Evolutionary conservation across 305 asterid species (phyloP).

Genomic region (Striga hermonthica): DNA sequence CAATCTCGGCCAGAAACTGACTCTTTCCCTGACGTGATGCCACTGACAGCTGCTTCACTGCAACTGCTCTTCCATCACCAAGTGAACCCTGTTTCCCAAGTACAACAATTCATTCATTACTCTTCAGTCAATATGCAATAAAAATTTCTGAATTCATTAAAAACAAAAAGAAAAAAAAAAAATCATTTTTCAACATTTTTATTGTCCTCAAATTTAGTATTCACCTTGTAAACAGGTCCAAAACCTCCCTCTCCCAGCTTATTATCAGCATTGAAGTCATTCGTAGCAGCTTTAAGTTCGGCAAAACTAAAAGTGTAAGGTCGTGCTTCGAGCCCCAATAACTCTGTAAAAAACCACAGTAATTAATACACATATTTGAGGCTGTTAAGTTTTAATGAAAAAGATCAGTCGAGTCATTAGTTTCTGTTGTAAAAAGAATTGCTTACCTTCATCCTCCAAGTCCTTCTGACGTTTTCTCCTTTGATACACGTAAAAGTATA

Average conservation of each 20-base stretch:
- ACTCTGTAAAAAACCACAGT: constrained; percentile 41
- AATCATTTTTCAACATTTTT: not conserved
- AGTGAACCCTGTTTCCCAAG: constrained; percentile 47
- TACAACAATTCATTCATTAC: too few species aligned
- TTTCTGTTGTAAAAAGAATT: not conserved
- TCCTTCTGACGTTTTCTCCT: constrained; percentile 44
- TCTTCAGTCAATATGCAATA: not conserved
- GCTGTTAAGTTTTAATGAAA: not conserved
- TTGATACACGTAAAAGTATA: constrained; percentile 34
- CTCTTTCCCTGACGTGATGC: constrained; percentile 78
- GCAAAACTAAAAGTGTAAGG: constrained; percentile 67
- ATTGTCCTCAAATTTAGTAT: not conserved
- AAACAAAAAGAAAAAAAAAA: not conserved
- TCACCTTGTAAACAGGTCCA: constrained; percentile 85
- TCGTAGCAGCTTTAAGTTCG: constrained; percentile 64
- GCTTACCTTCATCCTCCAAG: constrained; percentile 57
- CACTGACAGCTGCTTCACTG: constrained; percentile 63
- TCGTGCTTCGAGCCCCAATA: constrained; percentile 59
- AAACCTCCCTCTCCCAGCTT: constrained; percentile 91
- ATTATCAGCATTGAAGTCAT: constrained; percentile 54
- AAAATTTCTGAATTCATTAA: not conserved
- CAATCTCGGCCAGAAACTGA: constrained; percentile 75
- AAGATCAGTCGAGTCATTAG: not conserved
- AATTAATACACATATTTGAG: not conserved
- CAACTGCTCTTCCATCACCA: constrained; percentile 59